Conservation (phyloP, 352 stramenopile genomes). For the Globisporangium iwayamae region DNA sequence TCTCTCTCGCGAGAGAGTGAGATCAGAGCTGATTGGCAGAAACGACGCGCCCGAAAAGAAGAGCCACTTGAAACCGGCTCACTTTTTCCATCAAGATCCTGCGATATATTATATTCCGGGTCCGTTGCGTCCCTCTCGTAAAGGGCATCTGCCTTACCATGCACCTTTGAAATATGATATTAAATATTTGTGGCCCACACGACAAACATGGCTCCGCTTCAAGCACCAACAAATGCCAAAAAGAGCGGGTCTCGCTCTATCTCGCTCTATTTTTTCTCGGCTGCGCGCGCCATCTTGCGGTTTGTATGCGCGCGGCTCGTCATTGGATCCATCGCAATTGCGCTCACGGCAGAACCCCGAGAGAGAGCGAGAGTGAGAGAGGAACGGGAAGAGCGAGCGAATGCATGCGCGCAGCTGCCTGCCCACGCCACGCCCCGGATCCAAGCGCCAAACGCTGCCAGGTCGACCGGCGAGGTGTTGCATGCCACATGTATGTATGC, state of each 20-base stretch:
- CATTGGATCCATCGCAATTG: conserved; percentile 1
- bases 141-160: background rate
- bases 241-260: conserved; percentile 22
- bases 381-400: background rate
- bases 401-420: background rate
- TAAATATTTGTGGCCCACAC: background rate
- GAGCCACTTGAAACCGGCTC: conserved; percentile 9
- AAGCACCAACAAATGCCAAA: conserved; percentile 12
- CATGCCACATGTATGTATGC: background rate
- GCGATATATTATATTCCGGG: background rate
- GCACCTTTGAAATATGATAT: background rate
- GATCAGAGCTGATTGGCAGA: conserved; percentile 10
- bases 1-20: conserved; percentile 7
- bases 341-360: background rate
- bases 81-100: background rate
- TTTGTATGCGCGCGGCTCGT: conserved; percentile 2
- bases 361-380: background rate
- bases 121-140: no score
- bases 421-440: background rate
- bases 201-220: background rate
- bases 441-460: background rate
- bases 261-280: conserved; percentile 12
- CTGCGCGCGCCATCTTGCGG: background rate
- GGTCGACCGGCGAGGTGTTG: background rate
- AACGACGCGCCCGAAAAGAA: background rate